Evolutionary conservation across 1,139 yeast genomes (phyloP), one percentile per base, ranked within the genome.

Genomic region (Protomyces lactucae-debilis): DNA sequence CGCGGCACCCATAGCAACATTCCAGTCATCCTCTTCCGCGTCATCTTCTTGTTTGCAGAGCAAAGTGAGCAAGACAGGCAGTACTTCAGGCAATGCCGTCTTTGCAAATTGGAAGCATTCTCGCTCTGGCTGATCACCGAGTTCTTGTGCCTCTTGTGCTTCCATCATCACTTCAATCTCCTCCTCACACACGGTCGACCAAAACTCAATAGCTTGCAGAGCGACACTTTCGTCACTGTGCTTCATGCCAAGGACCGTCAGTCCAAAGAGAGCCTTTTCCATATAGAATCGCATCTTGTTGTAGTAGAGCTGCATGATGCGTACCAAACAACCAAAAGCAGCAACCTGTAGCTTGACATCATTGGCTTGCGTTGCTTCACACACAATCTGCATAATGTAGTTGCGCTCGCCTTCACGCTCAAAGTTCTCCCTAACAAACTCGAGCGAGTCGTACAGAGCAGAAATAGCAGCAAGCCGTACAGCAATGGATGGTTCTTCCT

Each of bases 1-100:
- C 72, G 97, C 99, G 1, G 99, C 97, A 61, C 99, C 97, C 99
- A 93, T 93, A 8, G 97, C 86, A 55, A 91, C 96, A 65, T 92
- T 88, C 99, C 99, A 93, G 72, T 90, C 96, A 73, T 93, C 99
- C 74, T 91, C 97, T 68, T 81, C 85, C 32, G 73, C 70, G 73
- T 86, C 93, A 66, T 89, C 97, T 74, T 90, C 93, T 75, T 91
- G 97, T 74, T 91, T 84, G 14, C 95, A 88, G 68, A 93, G 82
- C 67, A 93, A 80, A 48, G 83, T 80, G 71, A 93, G 81, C 68
- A 93, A 79, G 25, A 95, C 89, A 45, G 99, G 99, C 67, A 93
- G 82, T 18, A 93, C 95, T 72, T 89, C 95, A 65, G 83, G 80
- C 66, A 90, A 80, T 3, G 98, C 97, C 67, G 85, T 84, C 59